These are phyloP conservation scores for Aquilaria yunnanensis DNA, from an alignment of 345 rosid genomes.

Conservation along the genomic window DNA sequence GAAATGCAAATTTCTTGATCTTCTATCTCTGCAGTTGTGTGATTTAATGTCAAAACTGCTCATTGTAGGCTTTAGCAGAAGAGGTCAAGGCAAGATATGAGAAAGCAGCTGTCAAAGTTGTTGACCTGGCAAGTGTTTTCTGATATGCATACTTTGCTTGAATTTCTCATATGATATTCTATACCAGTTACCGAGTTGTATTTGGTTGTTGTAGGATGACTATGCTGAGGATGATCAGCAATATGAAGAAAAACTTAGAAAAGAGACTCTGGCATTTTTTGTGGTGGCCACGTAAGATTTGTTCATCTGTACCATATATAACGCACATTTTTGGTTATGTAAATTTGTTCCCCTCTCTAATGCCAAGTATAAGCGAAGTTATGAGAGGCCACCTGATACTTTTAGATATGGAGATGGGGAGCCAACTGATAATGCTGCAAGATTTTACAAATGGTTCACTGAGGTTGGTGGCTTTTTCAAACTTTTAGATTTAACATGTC, in stretches of 20 bases:
- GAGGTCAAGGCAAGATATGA: constrained; percentile 88
- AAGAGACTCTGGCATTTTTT: constrained; percentile 71
- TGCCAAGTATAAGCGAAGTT: no score
- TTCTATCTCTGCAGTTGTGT: background rate
- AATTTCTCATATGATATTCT: no score
- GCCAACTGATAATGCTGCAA: constrained; percentile 98
- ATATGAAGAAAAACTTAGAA: constrained; percentile 85
- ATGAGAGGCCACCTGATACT: background rate
- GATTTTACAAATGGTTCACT: constrained; percentile 95
- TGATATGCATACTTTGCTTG: no score
- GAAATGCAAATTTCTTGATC: no score
- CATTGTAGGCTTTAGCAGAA: constrained; percentile 52
- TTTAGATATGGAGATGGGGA: constrained; percentile 98
- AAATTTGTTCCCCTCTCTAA: background rate
- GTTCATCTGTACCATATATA: no score
- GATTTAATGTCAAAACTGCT: background rate
- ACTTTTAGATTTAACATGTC: no score
- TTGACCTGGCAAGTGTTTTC: constrained; percentile 60
- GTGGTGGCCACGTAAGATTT: constrained; percentile 88
- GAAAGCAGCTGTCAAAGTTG: constrained; percentile 62
- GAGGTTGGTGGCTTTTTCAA: constrained; percentile 38
- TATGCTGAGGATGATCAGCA: constrained; percentile 93
- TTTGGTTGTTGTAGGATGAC: constrained; percentile 54
- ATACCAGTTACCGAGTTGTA: no score
- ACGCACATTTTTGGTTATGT: background rate